phyloP scores from a whole-genome alignment of 2,329 filamentous ascomycete genomes.

The Phoma herbarum region DNA sequence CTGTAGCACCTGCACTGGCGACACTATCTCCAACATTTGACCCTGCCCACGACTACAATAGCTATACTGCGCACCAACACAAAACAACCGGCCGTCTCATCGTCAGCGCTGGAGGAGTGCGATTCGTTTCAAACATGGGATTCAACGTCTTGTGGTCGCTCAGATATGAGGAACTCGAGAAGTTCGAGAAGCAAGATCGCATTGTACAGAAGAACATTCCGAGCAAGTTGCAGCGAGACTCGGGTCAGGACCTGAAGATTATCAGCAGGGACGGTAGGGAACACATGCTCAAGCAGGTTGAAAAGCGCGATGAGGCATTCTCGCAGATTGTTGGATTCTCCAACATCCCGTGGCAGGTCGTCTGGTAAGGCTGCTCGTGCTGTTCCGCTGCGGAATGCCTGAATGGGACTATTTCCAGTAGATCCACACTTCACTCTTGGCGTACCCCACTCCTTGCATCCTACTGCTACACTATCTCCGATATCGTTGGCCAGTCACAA shows the following conservation, averaged over 20 bases:
- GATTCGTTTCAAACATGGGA: constrained; percentile 28
- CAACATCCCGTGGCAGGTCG: constrained; percentile 39
- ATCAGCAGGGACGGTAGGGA: constrained; percentile 20
- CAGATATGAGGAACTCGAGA: constrained; percentile 28
- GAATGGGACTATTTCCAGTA: neutral
- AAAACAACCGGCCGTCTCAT: constrained; percentile 29
- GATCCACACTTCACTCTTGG: constrained; percentile 11
- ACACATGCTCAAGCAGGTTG: constrained; percentile 31
- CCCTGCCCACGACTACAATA: constrained; percentile 27
- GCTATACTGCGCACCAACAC: constrained; percentile 31
- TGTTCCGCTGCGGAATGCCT: constrained; percentile 2
- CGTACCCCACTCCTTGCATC: constrained; percentile 13
- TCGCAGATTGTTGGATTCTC: constrained; percentile 46
- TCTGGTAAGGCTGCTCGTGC: constrained; percentile 30
- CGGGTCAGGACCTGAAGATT: constrained; percentile 36
- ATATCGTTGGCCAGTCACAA: constrained; percentile 16
- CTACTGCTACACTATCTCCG: constrained; percentile 15
- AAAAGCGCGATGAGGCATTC: constrained; percentile 42
- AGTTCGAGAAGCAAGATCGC: constrained; percentile 39
- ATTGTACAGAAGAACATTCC: constrained; percentile 31
- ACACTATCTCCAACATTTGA: constrained; percentile 11
- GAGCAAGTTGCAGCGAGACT: constrained; percentile 25
- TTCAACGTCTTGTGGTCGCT: constrained; percentile 27
- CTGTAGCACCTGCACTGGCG: neutral
- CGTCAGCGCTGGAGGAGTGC: constrained; percentile 28